Conservation (phyloP, 2,329 filamentous ascomycete genomes). For the Sporothrix phasma region DNA sequence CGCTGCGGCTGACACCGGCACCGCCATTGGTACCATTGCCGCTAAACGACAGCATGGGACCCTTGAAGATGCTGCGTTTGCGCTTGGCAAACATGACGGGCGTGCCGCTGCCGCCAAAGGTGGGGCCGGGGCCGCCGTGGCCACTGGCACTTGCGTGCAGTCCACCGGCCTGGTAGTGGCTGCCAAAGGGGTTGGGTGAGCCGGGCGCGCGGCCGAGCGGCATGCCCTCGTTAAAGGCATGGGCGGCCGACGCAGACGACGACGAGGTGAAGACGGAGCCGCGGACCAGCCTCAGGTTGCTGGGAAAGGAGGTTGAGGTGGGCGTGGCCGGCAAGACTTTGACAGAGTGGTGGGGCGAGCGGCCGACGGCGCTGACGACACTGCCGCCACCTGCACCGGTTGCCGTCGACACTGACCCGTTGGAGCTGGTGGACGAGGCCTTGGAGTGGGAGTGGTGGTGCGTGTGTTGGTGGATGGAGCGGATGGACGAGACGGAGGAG, state of each 20-base stretch:
- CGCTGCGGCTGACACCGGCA: neutral
- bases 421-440: conserved; percentile 83
- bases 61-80: conserved; percentile 75
- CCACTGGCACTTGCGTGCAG: neutral
- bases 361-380: conserved; percentile 46
- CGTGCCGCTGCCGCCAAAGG: conserved; percentile 23
- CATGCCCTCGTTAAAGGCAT: conserved; percentile 51
- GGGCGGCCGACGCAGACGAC: conserved; percentile 27
- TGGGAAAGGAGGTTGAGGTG: conserved; percentile 63
- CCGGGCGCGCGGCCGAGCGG: conserved; percentile 35
- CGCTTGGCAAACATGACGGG: conserved; percentile 66
- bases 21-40: conserved; percentile 23
- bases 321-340: conserved; percentile 93
- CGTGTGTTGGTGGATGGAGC: conserved; percentile 83
- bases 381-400: conserved; percentile 52
- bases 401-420: conserved; percentile 57
- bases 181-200: conserved; percentile 42
- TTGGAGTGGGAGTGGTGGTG: conserved; percentile 84
- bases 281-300: conserved; percentile 74
- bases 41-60: conserved; percentile 55
- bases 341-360: conserved; percentile 79
- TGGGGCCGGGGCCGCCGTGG: neutral
- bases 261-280: conserved; percentile 25
- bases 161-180: conserved; percentile 29
- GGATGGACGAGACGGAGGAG: conserved; percentile 85